phyloP scores from a whole-genome alignment of 352 stramenopile species.

The Globisporangium ultimum region DNA sequence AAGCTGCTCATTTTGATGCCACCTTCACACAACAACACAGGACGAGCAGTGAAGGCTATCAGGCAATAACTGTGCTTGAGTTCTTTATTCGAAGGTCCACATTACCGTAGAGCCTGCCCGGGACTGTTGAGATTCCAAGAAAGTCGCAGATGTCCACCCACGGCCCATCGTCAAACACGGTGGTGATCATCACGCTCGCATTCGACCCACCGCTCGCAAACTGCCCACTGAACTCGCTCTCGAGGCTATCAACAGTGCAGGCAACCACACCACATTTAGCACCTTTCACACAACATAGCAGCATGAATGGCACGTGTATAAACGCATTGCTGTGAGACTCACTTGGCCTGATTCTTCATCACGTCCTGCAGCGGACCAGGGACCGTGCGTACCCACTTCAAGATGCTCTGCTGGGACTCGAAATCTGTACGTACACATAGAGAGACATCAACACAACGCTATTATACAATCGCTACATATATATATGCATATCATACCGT shows the following conservation, averaged over 20 bases:
- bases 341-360: slow-evolving; percentile 66
- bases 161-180: slow-evolving; percentile 72
- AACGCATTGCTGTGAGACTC: background rate
- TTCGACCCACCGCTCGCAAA: slow-evolving; percentile 42
- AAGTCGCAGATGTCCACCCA: slow-evolving; percentile 82
- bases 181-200: slow-evolving; percentile 41
- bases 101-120: slow-evolving; percentile 67
- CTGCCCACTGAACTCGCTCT: slow-evolving; percentile 33
- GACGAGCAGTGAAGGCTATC: background rate
- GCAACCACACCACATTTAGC: background rate
- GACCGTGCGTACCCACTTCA: slow-evolving; percentile 74
- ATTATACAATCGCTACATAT: background rate
- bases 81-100: background rate
- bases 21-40: slow-evolving; percentile 23
- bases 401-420: slow-evolving; percentile 65
- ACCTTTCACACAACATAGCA: background rate
- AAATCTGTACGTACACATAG: slow-evolving; percentile 21
- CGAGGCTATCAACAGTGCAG: slow-evolving; percentile 23
- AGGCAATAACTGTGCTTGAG: background rate
- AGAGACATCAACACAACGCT: background rate
- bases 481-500: background rate
- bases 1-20: slow-evolving; percentile 63
- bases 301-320: background rate
- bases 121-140: slow-evolving; percentile 37
- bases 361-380: slow-evolving; percentile 71